These are phyloP conservation scores for Nannochloris sp. DNA, from an alignment of 139 green algal species.

Conservation along the genomic window DNA sequence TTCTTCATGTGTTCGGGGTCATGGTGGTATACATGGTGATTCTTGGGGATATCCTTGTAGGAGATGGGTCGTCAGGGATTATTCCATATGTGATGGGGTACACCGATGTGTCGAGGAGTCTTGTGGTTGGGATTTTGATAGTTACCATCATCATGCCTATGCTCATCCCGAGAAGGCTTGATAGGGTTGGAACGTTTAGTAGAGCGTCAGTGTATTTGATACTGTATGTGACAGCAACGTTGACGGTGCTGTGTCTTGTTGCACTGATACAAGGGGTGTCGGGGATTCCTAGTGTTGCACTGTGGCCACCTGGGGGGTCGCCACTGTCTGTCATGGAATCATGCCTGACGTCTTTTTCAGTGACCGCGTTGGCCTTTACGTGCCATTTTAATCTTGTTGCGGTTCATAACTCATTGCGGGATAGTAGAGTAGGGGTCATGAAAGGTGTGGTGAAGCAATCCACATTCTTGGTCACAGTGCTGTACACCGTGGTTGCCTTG, in stretches of 20 bases:
- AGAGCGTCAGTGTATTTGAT: conserved; percentile 17
- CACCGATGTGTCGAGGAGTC: neutral
- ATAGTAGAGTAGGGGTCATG: conserved; percentile 10
- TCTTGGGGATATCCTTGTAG: conserved; percentile 19
- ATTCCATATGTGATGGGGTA: conserved; percentile 7
- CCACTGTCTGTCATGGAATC: neutral
- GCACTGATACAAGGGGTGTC: conserved; percentile 9
- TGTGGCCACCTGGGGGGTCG: neutral
- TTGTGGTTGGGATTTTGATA: conserved; percentile 5
- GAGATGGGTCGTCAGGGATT: neutral
- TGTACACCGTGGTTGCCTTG: conserved; percentile 22
- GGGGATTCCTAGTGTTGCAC: conserved; percentile 1
- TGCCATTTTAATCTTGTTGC: conserved; percentile 34
- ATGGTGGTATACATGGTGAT: conserved; percentile 32
- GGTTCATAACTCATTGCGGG: conserved; percentile 14
- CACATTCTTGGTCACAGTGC: conserved; percentile 2
- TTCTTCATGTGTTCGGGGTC: conserved; percentile 20
- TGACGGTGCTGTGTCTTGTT: conserved; percentile 10
- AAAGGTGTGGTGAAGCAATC: neutral
- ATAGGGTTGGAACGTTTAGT: conserved; percentile 13
- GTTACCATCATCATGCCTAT: conserved; percentile 10
- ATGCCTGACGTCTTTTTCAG: conserved; percentile 5
- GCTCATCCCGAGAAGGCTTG: conserved; percentile 22
- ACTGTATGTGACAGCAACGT: conserved; percentile 10
- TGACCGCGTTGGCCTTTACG: conserved; percentile 19